Percentiles rank a stretch among this genome's conserved stretches.
Evolutionary conservation across 2,329 filamentous ascomycete species (phyloP).

Genomic region (Didymellaceae sp.): DNA sequence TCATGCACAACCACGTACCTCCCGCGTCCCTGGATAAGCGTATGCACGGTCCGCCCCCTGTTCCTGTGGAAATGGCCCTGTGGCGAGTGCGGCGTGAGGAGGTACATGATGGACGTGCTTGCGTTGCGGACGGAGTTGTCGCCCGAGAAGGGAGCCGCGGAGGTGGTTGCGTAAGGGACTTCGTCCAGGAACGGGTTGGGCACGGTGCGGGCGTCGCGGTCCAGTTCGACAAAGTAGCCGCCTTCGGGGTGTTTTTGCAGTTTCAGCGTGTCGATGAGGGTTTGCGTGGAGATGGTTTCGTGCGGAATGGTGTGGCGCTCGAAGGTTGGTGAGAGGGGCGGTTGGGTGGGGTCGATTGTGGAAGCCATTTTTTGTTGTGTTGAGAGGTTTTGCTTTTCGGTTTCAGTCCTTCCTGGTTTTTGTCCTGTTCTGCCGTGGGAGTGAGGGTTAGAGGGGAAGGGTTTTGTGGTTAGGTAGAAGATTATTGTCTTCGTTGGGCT

Average conservation of each 20-base stretch:
- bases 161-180: slow-evolving; percentile 11
- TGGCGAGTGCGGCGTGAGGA: slow-evolving; percentile 63
- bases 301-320: not conserved
- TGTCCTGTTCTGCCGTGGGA: not conserved
- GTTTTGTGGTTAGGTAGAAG: not conserved
- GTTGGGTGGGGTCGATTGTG: not conserved
- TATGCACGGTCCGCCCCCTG: slow-evolving; percentile 67
- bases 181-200: slow-evolving; percentile 59
- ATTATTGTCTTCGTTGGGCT: not conserved
- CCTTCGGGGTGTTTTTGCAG: slow-evolving; percentile 57
- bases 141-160: not conserved
- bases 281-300: slow-evolving; percentile 21
- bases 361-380: not conserved
- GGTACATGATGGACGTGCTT: slow-evolving; percentile 69
- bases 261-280: slow-evolving; percentile 43
- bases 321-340: slow-evolving; percentile 7
- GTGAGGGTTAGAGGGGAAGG: not conserved
- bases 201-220: slow-evolving; percentile 53
- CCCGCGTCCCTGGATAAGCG: slow-evolving; percentile 67
- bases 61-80: slow-evolving; percentile 70
- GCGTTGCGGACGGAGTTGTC: slow-evolving; percentile 47
- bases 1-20: slow-evolving; percentile 70
- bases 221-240: slow-evolving; percentile 59
- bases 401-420: not conserved
- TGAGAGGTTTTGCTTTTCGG: not conserved